These are phyloP conservation scores for Laetiporus sulphureus DNA, from an alignment of 1,284 basidiomycete species.

Conservation along the genomic window DNA sequence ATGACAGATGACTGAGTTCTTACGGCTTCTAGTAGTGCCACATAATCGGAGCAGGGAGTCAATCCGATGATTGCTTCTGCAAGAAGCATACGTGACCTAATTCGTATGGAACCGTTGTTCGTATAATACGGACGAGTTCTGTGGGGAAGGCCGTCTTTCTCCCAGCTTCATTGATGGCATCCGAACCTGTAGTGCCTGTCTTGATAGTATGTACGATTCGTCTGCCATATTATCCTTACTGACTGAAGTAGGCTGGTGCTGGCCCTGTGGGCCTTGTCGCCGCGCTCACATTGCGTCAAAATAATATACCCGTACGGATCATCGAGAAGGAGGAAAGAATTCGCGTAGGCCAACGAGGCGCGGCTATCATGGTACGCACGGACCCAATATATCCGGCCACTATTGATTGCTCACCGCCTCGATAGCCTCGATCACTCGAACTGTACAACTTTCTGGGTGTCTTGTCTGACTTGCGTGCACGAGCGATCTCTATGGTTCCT, in stretches of 20 bases:
- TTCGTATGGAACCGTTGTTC: no score
- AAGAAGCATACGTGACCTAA: no score
- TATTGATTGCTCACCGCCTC: not conserved
- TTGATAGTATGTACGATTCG: not conserved
- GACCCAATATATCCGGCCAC: not conserved
- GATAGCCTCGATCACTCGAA: constrained; percentile 16
- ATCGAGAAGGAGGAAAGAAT: constrained; percentile 25
- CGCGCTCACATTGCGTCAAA: constrained; percentile 19
- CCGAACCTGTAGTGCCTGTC: no score
- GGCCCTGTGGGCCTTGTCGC: constrained; percentile 21
- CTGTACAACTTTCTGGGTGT: constrained; percentile 16
- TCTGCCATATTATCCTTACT: not conserved
- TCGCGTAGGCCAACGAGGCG: constrained; percentile 21
- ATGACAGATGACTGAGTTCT: no score
- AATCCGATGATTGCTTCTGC: no score
- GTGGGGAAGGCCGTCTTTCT: no score
- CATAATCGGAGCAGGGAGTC: no score
- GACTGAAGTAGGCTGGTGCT: constrained; percentile 16
- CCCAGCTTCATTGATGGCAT: no score
- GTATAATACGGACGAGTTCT: no score
- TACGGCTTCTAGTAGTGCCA: no score
- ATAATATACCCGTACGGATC: constrained; percentile 27
- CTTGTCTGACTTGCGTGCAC: constrained; percentile 7
- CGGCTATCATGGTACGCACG: constrained; percentile 21
- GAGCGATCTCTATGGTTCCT: not conserved